Evolutionary conservation across 164 flowering plant species (phyloP), one percentile per base, ranked within the genome.

Genomic region (Nymphaea thermarum): DNA sequence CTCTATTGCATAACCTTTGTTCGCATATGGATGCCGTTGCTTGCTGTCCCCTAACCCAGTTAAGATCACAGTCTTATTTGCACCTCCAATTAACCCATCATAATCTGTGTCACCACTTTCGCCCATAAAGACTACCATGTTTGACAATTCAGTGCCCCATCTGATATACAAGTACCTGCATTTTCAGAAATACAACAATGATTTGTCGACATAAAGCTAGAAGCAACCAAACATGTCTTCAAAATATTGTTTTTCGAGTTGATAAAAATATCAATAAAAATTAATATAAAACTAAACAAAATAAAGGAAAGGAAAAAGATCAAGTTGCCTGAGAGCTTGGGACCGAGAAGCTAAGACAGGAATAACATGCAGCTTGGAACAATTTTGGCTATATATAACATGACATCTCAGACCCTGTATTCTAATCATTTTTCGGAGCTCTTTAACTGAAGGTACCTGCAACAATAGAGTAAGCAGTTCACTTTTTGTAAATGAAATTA

Each of bases 341-440:
- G 94, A 74, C 41, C 98, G 91, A 72, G 99, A 95, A 60, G 98
- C 99, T 71, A 90, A 73, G n/a, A 86, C 89, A 42, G 99, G 99
- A 72, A 92, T 84, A 14, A 87, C 88, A 79, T 95, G 89, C 66
- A 95, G 66, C 80, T 78, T 86, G 63, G 75, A 71, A 14, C 93
- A 93, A 70, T 80, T 85, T 70, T 83, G 84, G 69, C 91, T 86
- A 75, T 86, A 90, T 64, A 90, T 67, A 63, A 75, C 83, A 83
- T 95, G 87, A 71, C 98, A 92, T 14, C 99, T 87, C 2, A 95
- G 84, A 70, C 91, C 96, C 75, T 91, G 99, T 70, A 86, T 91
- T 70, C 99, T 87, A 84, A 90, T 81, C 65, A 70, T 62, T 77
- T 85, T 91, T 76, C 91, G 79, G 3, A 91, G 80, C 67, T 94